Evolutionary conservation across 495 filamentous ascomycete species (phyloP), one percentile per base, ranked within the genome.

Genomic region (Glonium stellatum): DNA sequence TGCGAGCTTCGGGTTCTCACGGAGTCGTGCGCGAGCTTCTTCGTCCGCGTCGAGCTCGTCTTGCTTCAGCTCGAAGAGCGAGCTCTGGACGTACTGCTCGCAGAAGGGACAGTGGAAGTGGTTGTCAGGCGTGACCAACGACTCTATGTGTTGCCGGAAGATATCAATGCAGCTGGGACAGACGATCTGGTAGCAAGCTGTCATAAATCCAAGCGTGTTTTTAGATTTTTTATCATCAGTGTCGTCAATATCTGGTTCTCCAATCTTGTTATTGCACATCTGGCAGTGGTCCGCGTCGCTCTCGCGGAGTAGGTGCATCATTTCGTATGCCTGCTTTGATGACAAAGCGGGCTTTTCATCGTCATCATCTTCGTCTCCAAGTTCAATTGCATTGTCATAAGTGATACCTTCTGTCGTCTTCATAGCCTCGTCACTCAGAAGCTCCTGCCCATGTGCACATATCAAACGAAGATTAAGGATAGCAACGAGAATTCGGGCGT

Each of bases 391-490:
- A 56, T 89, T 87, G 9, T 88, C 82, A 8, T 81, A 80, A 48
- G 84, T 90, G 68, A 92, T 74, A 10, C 93, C 93, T 66, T 89
- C 84, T 57, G 87, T 83, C 13, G 85, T 75, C 41, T 86, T 83
- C 18, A 93, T 79, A 66, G 96, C 92, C 50, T 91, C 84, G 18
- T 89, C 83, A 48, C 83, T 85, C 1, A 98, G 80, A 27, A 97
- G 80, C 58, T 97, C 93, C 66, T 84, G 86, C 6, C 93, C 93
- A 72, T 96, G 90, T 4, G 92, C 93, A 66, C 89, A 97, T 34
- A 97, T 84, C 48, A 91, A 81, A 5, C 93, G 89, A 9, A 98
- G 81, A 42, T 91, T 89, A 67, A 92, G 82, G 73, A 98, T 96
- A 9, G 89, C 87, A 59, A 88, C 89, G 41, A 98, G 73, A 54